phyloP scores from a whole-genome alignment of 2,329 filamentous ascomycete genomes.

The Monosporascus ibericus region DNA sequence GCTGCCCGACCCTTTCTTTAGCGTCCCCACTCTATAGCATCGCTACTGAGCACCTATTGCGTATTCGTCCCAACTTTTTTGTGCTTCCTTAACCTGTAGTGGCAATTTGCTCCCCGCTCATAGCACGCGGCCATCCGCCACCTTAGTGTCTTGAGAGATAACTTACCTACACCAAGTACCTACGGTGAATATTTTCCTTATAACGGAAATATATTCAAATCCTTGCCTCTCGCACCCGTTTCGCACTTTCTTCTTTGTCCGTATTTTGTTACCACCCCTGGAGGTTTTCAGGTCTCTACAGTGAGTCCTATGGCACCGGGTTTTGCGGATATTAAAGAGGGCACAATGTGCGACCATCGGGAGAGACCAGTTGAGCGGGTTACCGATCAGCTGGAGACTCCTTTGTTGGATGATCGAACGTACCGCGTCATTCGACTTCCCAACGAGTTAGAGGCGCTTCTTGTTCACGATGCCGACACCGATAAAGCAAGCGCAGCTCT shows the following conservation, averaged over 20 bases:
- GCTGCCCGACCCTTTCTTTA: not conserved
- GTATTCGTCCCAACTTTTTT: not conserved
- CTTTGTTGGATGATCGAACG: conserved; percentile 63
- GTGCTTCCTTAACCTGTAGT: not conserved
- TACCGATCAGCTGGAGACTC: conserved; percentile 25
- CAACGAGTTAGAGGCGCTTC: conserved; percentile 83
- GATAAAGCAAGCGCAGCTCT: conserved; percentile 95
- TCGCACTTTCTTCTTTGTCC: not conserved
- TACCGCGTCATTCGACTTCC: conserved; percentile 82
- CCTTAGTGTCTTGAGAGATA: no score
- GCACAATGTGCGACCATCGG: conserved; percentile 23
- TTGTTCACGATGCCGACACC: conserved; percentile 90
- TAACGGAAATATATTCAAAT: not conserved
- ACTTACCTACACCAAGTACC: no score
- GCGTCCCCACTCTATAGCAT: not conserved
- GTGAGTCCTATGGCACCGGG: conserved; percentile 19
- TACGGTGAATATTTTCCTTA: no score
- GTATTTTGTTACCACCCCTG: not conserved
- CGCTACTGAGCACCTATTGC: not conserved
- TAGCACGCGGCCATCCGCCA: not conserved
- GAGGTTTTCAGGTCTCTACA: conserved; percentile 4
- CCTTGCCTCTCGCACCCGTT: not conserved
- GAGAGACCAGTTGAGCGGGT: conserved; percentile 29
- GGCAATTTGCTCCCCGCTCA: not conserved
- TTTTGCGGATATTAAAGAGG: conserved; percentile 15